These are phyloP conservation scores for Ustilago tritici DNA, from an alignment of 1,284 basidiomycete species.

Conservation along the genomic window DNA sequence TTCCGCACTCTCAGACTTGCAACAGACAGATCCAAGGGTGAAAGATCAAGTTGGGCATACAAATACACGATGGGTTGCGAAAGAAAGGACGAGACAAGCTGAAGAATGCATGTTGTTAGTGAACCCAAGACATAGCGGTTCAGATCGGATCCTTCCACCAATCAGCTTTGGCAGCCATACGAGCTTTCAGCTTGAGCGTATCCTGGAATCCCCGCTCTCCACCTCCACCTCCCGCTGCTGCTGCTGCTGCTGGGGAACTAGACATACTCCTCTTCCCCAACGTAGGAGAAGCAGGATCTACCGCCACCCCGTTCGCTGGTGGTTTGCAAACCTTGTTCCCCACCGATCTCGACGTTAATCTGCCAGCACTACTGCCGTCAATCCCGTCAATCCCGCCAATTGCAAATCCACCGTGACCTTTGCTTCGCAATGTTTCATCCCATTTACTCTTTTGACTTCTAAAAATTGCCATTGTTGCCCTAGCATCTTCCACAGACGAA, in stretches of 20 bases:
- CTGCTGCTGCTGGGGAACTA: neutral
- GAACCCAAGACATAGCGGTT: neutral
- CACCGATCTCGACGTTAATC: slow-evolving; percentile 12
- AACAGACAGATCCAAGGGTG: neutral
- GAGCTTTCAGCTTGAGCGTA: slow-evolving; percentile 34
- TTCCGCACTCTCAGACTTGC: neutral
- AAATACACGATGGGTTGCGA: slow-evolving; percentile 19
- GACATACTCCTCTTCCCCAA: slow-evolving; percentile 25
- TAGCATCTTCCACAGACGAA: slow-evolving; percentile 78
- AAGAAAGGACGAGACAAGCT: neutral
- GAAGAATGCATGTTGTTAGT: too few relatives aligned
- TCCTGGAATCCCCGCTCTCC: slow-evolving; percentile 14
- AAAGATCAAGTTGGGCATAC: slow-evolving; percentile 22
- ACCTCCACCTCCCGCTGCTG: neutral
- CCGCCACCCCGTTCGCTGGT: slow-evolving; percentile 22
- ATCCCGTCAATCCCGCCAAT: neutral
- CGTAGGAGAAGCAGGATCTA: slow-evolving; percentile 37
- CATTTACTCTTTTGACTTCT: slow-evolving; percentile 86
- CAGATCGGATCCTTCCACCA: slow-evolving; percentile 52
- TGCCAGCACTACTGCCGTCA: neutral
- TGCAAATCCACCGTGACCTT: slow-evolving; percentile 11
- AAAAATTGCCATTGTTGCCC: slow-evolving; percentile 95
- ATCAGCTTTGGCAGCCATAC: slow-evolving; percentile 41
- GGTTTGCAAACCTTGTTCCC: slow-evolving; percentile 42
- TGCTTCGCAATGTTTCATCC: slow-evolving; percentile 73